Evolutionary conservation across 805 yeast genomes (phyloP).

Genomic region (Myxozyma melibiosi): DNA sequence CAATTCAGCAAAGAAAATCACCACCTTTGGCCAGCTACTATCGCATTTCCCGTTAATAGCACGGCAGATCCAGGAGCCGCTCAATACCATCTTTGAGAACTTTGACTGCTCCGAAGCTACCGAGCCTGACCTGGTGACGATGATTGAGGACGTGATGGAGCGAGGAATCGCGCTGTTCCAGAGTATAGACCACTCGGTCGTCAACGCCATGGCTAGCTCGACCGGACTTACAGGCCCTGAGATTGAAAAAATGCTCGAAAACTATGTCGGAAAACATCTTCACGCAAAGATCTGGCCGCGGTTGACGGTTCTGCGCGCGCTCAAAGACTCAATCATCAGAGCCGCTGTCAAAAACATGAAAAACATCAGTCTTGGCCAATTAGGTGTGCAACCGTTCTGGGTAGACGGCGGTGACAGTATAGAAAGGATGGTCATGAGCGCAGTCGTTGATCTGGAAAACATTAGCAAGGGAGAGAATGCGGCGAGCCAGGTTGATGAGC

Average conservation of each 20-base stretch:
- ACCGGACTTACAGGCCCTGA: conserved; percentile 40
- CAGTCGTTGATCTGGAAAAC: conserved; percentile 55
- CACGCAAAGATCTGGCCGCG: conserved; percentile 68
- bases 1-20: conserved; percentile 10
- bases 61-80: conserved; percentile 46
- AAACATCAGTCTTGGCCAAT: conserved; percentile 48
- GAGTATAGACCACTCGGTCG: conserved; percentile 37
- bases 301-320: conserved; percentile 41
- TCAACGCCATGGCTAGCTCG: conserved; percentile 37
- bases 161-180: conserved; percentile 44
- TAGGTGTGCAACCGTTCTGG: conserved; percentile 45
- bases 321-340: conserved; percentile 35
- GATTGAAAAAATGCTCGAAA: conserved; percentile 57
- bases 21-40: conserved; percentile 46
- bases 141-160: conserved; percentile 40
- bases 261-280: conserved; percentile 70
- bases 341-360: conserved; percentile 37
- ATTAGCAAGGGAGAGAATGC: conserved; percentile 42
- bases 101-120: conserved; percentile 44
- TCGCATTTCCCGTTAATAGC: conserved; percentile 47
- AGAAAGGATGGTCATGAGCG: conserved; percentile 53
- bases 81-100: conserved; percentile 45
- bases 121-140: conserved; percentile 39
- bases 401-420: conserved; percentile 38
- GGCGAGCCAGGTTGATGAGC: conserved; percentile 38